Evolutionary conservation across 441 rosid genomes (phyloP), one percentile per base, ranked within the genome.

Genomic region (Kokia cookei): DNA sequence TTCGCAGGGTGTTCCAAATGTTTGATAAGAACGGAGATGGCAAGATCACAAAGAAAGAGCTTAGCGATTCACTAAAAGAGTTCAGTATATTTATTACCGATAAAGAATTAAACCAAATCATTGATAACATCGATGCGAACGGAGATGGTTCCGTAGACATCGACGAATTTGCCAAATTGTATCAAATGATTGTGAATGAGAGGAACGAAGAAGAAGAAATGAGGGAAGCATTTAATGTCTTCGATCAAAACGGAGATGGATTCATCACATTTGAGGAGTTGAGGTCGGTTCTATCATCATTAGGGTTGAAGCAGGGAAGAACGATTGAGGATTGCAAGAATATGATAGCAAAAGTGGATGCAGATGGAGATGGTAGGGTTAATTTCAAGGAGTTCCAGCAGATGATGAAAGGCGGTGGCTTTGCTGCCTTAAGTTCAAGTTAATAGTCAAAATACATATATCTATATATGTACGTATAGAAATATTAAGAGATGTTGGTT

Each of bases 391-490:
- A 94, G 86, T 94, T 94, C 76, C 89, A 88, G 76, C 97, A 90
- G 79, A 94, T 94, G 98, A 94, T 92, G 97, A 94, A 88, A 84
- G 93, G 92, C 22, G 97, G 97, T 35, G 97, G 97, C 3, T 92
- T 92, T 72, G 97, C 98, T 47, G 97, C 97, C 22, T 73, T 93
- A 69, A 89, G 77, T 60, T 88, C 91, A 51, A 68, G 63, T 76
- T 84, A 63, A 82, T 64, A 1, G 35, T 7, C 5, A 15, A 47
- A 2, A 13, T 3, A 47, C 0, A 47, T 13, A 47, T 3, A 47
- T 13, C 3, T 3, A 47, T 13, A 47, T 47, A 47, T 13, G 4
- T 47, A 47, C 14, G 13, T 11, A 12, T 47, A 10, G 4, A 10
- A 54, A 11, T 58, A 2, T n/a, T 14, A n/a, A 14, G 15, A 48